Conservation (phyloP, 352 stramenopile genomes). For the Saprolegnia parasitica region DNA sequence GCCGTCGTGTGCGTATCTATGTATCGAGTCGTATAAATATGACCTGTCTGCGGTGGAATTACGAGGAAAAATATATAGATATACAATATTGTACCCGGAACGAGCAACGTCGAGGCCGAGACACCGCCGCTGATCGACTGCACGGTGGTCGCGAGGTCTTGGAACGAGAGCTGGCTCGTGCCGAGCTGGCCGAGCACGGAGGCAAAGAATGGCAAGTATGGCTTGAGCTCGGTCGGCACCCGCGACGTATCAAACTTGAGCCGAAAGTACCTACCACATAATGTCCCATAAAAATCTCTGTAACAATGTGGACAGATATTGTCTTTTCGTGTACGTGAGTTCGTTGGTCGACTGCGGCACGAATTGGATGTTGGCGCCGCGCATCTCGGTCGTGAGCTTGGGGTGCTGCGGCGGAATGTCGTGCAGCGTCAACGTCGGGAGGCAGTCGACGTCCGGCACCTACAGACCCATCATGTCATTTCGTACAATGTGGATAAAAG, state of each 20-base stretch:
- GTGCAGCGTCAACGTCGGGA: slow-evolving; percentile 62
- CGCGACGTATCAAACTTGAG: slow-evolving; percentile 55
- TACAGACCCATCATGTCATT: too few species aligned
- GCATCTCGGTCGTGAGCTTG: not conserved
- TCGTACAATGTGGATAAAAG: too few species aligned
- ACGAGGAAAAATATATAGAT: not conserved
- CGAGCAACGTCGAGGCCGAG: slow-evolving; percentile 67
- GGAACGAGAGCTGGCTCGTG: slow-evolving; percentile 57
- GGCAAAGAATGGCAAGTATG: slow-evolving; percentile 66
- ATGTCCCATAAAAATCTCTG: not conserved
- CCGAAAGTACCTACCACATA: slow-evolving; percentile 41
- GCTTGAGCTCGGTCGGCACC: slow-evolving; percentile 56
- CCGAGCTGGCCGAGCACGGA: slow-evolving; percentile 67
- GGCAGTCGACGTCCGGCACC: slow-evolving; percentile 57
- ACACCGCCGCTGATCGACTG: slow-evolving; percentile 76
- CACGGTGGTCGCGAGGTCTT: slow-evolving; percentile 63
- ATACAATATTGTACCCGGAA: slow-evolving; percentile 30
- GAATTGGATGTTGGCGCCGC: slow-evolving; percentile 40
- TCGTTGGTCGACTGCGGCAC: slow-evolving; percentile 75
- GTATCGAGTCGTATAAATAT: too few species aligned
- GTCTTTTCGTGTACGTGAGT: slow-evolving; percentile 53
- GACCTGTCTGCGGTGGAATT: too few species aligned
- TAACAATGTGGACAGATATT: not conserved
- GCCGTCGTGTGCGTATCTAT: slow-evolving; percentile 17
- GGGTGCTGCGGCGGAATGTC: slow-evolving; percentile 48